phyloP scores from a whole-genome alignment of 345 rosid genomes.

The Anastatica hierochuntica region DNA sequence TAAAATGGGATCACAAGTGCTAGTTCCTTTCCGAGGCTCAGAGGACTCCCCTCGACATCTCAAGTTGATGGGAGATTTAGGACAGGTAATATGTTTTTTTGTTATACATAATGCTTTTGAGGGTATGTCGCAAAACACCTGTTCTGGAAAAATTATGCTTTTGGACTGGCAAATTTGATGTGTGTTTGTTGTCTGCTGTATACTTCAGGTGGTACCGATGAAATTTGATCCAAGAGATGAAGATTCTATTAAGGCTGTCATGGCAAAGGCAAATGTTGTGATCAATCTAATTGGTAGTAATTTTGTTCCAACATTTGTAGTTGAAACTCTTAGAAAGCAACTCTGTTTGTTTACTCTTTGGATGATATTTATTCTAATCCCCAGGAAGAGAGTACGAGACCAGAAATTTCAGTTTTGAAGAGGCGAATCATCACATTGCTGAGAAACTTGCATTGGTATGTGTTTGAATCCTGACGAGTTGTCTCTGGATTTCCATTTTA shows the following conservation, averaged over 20 bases:
- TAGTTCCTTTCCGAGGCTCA: slow-evolving; percentile 93
- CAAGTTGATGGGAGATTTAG: slow-evolving; percentile 99
- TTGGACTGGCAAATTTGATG: background rate
- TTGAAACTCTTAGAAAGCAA: background rate
- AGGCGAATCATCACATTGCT: slow-evolving; percentile 74
- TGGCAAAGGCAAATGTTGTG: slow-evolving; percentile 98
- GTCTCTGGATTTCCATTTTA: background rate
- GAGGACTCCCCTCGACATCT: slow-evolving; percentile 92
- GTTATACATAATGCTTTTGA: background rate
- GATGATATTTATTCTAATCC: slow-evolving; percentile 10
- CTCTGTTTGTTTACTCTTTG: background rate
- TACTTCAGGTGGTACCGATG: slow-evolving; percentile 88
- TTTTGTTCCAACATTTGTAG: background rate
- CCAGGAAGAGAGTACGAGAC: slow-evolving; percentile 93
- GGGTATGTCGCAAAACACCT: background rate
- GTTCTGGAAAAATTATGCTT: background rate
- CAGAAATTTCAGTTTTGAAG: slow-evolving; percentile 93
- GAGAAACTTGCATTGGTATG: slow-evolving; percentile 76
- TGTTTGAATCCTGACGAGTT: slow-evolving; percentile 5
- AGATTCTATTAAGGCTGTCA: slow-evolving; percentile 82
- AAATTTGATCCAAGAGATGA: slow-evolving; percentile 85
- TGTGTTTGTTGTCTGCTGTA: background rate
- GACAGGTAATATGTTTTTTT: slow-evolving; percentile 50
- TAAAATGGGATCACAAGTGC: slow-evolving; percentile 92
- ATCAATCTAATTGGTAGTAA: slow-evolving; percentile 83